These are phyloP conservation scores for Paracamarosporium sp. DNA, from an alignment of 2,329 filamentous ascomycete species.

Conservation along the genomic window DNA sequence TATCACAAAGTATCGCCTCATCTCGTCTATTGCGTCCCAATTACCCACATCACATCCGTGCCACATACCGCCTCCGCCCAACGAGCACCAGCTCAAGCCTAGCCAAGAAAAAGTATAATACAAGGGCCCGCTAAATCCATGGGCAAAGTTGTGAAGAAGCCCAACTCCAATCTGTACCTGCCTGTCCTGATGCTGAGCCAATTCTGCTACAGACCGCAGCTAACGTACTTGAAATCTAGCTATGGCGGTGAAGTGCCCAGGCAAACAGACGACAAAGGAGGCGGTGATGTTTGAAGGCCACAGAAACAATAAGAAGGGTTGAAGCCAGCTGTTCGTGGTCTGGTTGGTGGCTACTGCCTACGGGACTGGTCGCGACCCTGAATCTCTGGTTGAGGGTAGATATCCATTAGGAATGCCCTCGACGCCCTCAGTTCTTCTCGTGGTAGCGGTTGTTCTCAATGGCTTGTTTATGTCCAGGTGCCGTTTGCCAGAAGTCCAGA, in stretches of 20 bases:
- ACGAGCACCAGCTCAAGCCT: constrained; percentile 9
- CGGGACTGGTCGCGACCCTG: not conserved
- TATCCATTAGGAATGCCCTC: not conserved
- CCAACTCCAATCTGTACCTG: not conserved
- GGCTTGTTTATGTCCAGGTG: constrained; percentile 32
- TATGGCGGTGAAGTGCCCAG: not conserved
- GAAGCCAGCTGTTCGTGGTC: not conserved
- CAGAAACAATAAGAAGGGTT: not conserved
- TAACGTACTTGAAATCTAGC: not conserved
- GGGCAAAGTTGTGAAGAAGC: constrained; percentile 5
- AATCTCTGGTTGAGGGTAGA: not conserved
- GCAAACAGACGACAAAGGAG: not conserved
- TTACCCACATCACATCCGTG: not conserved
- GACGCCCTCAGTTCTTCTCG: constrained; percentile 31
- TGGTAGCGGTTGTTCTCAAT: constrained; percentile 33
- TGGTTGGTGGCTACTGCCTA: not conserved
- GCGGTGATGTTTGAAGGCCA: not conserved
- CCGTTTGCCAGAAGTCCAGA: constrained; percentile 86
- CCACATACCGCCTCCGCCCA: not conserved
- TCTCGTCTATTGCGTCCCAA: constrained; percentile 3
- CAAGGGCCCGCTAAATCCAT: constrained; percentile 9
- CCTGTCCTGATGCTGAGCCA: not conserved
- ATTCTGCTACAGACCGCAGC: not conserved
- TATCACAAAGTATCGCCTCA: constrained; percentile 4
- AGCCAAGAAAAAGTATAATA: constrained; percentile 17